Evolutionary conservation across 2,329 filamentous ascomycete species (phyloP).

Genomic region (Fusarium sp.): DNA sequence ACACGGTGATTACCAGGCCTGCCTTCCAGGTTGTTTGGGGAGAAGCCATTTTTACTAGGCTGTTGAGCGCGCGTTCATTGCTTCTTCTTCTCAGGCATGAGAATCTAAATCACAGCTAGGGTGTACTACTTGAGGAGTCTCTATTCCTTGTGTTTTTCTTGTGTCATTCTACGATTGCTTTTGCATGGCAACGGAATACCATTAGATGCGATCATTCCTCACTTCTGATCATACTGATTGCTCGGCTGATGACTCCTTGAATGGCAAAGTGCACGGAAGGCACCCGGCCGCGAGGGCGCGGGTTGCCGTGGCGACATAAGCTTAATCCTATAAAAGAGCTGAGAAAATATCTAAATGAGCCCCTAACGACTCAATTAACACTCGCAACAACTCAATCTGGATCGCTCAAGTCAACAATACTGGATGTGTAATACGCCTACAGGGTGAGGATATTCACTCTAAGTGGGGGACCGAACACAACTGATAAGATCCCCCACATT

Average conservation of each 20-base stretch:
- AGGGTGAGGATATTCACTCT: slow-evolving; percentile 15
- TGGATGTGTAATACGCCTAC: not conserved
- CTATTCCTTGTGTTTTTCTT: not conserved
- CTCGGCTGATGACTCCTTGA: not conserved
- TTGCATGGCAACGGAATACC: not conserved
- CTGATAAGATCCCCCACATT: slow-evolving; percentile 41
- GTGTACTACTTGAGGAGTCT: not conserved
- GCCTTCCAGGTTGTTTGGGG: not conserved
- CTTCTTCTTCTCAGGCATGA: not conserved
- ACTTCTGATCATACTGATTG: not conserved
- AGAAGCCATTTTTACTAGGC: not conserved
- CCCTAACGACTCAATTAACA: not conserved
- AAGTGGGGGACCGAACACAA: slow-evolving; percentile 27
- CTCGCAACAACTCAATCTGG: not conserved
- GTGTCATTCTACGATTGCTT: not conserved
- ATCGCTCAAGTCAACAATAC: not conserved
- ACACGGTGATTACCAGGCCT: not conserved
- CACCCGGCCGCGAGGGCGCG: not conserved
- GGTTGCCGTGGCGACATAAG: not conserved
- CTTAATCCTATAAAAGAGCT: not conserved
- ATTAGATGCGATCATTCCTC: not conserved
- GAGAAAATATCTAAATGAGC: not conserved
- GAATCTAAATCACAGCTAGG: not conserved
- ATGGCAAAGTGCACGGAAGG: not conserved
- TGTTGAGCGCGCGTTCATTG: not conserved